Conservation (phyloP, 768 basidiomycete genomes). For the Amanita pseudoporphyria region DNA sequence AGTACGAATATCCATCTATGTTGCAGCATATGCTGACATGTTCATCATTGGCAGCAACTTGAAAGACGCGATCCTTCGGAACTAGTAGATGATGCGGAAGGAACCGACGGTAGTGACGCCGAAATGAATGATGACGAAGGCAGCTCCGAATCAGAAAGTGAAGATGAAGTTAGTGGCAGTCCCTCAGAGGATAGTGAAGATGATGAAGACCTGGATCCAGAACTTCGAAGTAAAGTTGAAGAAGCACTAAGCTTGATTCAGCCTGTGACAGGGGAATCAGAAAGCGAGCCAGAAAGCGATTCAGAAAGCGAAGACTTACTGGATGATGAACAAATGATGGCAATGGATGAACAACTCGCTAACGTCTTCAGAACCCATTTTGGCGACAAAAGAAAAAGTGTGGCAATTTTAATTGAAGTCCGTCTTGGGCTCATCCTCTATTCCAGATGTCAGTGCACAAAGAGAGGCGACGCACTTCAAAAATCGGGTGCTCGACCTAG, state of each 20-base stretch:
- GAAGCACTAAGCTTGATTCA: constrained; percentile 49
- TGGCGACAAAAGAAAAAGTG: constrained; percentile 59
- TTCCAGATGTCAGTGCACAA: constrained; percentile 54
- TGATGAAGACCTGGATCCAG: constrained; percentile 35
- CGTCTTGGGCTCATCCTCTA: not conserved
- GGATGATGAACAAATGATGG: constrained; percentile 99
- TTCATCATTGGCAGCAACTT: constrained; percentile 54
- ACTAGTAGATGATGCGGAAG: constrained; percentile 37
- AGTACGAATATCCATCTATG: constrained; percentile 35
- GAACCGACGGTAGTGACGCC: constrained; percentile 26
- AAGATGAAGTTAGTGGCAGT: constrained; percentile 6
- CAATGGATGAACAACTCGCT: constrained; percentile 86
- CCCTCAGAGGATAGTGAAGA: constrained; percentile 25
- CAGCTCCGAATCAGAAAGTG: constrained; percentile 15
- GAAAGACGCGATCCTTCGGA: constrained; percentile 59
- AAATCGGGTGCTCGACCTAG: constrained; percentile 89
- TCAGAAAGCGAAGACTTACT: constrained; percentile 64
- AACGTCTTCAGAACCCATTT: constrained; percentile 70
- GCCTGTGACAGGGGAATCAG: constrained; percentile 46
- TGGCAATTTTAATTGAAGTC: not conserved
- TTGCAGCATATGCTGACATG: constrained; percentile 2
- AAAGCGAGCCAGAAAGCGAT: too few species aligned
- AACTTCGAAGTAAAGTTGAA: constrained; percentile 60
- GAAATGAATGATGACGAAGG: constrained; percentile 27
- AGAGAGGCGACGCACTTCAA: constrained; percentile 94